Base-by-base conservation (phyloP, 2,329 filamentous ascomycete species). In the Ophiostoma quercus region DNA sequence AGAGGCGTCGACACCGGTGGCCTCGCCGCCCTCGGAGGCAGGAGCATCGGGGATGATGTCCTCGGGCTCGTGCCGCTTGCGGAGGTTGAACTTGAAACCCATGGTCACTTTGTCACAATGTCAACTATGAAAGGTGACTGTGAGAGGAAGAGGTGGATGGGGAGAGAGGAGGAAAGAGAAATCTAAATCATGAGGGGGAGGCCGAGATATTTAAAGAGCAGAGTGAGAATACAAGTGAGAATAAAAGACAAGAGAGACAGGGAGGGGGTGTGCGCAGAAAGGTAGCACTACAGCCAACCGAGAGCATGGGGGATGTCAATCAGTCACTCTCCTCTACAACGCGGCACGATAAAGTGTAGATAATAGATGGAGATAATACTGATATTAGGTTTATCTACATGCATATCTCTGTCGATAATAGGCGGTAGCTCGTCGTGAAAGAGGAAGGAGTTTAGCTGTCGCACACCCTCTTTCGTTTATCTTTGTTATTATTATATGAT, bases 31-130 rank as follows among this genome's bases (percentile, higher is more conserved):
- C 66, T 19, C 57, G 9, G 14, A 41, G n/a, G 62, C 25, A 41
- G 63, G 51, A 16, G 54, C 57, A 29, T 72, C 71, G 22, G 81
- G 80, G 69, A 79, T 82, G 74, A 82, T 79, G 71, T 81, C 79
- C 76, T 82, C 81, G 71, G 79, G 76, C 77, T 82, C 80, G 73
- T 80, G 79, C 75, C 82, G 79, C 75, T 81, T 82, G 75, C 81
- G 81, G 72, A 83, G 57, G 67, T 67, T 71, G 70, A 73, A 67
- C 22, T 69, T 67, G 67, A 72, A 68, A 47, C 69, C 73, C 73
- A 74, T 74, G 69, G 62, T 70, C 62, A 22, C 32, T 39, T 14
- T 41, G 14, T 65, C 62, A 22, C 43, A 5, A 1, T 7, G 32
- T 65, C 34, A 62, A 62, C 34, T 65, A 16, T 63, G 12, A 19